These are phyloP conservation scores for Petunia axillaris DNA, from an alignment of 257 asterid species.

Conservation along the genomic window DNA sequence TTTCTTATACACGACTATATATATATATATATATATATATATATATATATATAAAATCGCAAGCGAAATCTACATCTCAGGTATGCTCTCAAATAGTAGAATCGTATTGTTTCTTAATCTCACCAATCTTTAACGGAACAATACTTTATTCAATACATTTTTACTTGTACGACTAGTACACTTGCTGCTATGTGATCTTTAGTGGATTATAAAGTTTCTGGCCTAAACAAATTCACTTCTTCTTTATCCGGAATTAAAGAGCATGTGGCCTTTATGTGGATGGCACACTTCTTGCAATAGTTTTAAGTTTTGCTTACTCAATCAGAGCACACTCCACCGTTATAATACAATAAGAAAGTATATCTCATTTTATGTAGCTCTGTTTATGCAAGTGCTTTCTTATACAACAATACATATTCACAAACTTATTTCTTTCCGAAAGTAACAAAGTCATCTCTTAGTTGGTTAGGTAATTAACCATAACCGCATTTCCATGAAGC, in stretches of 20 bases:
- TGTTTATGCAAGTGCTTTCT: slow-evolving; percentile 10
- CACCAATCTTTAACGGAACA: no score
- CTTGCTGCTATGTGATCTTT: background rate
- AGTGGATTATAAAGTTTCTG: background rate
- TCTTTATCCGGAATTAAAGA: background rate
- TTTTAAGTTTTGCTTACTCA: slow-evolving; percentile 24
- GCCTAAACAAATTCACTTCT: background rate
- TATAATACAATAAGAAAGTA: slow-evolving; percentile 4
- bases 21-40: no score
- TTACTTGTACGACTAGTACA: no score
- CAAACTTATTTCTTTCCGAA: background rate
- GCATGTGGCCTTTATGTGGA: slow-evolving; percentile 17
- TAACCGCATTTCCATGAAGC: background rate
- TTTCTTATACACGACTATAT: no score
- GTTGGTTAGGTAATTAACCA: no score
- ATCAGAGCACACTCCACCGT: background rate
- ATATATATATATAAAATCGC: no score
- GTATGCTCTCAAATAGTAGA: no score
- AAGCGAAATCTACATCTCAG: no score
- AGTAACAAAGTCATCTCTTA: background rate
- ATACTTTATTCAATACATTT: no score
- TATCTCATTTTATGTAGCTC: background rate
- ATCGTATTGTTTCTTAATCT: no score
- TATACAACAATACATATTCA: background rate
- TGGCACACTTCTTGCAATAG: slow-evolving; percentile 46